Evolutionary conservation across 805 yeast species (phyloP).

Genomic region (Sugiyamaella chiloensis): DNA sequence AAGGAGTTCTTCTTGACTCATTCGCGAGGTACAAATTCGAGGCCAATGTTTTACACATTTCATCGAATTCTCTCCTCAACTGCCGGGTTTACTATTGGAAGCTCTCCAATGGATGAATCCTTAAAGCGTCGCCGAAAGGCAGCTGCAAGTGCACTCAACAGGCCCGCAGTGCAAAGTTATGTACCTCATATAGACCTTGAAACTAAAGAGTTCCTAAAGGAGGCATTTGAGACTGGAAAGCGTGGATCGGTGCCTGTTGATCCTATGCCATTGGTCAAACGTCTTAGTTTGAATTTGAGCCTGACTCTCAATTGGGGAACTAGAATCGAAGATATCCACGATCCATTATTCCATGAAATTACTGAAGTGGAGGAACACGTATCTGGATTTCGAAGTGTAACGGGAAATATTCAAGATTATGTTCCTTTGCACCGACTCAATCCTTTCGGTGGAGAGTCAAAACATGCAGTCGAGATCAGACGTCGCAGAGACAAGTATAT

Average conservation of each 20-base stretch:
- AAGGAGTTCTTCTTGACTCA: slow-evolving; percentile 49
- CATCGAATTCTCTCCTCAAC: slow-evolving; percentile 55
- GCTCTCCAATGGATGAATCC: slow-evolving; percentile 41
- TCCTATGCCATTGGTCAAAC: slow-evolving; percentile 35
- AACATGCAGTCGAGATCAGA: slow-evolving; percentile 30
- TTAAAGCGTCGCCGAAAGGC: slow-evolving; percentile 38
- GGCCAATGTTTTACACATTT: slow-evolving; percentile 66
- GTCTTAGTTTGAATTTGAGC: slow-evolving; percentile 38
- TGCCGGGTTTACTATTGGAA: slow-evolving; percentile 42
- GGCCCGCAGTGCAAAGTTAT: slow-evolving; percentile 37
- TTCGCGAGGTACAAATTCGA: slow-evolving; percentile 54
- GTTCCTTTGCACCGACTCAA: slow-evolving; percentile 35
- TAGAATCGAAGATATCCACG: slow-evolving; percentile 37
- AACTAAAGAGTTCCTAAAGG: slow-evolving; percentile 34
- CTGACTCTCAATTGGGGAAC: slow-evolving; percentile 41
- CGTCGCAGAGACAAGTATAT: slow-evolving; percentile 35
- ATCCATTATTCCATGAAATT: slow-evolving; percentile 31
- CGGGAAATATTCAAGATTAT: slow-evolving; percentile 39
- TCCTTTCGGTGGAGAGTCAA: slow-evolving; percentile 32
- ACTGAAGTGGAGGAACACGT: slow-evolving; percentile 33
- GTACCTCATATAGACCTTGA: slow-evolving; percentile 37
- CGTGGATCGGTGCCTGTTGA: slow-evolving; percentile 24
- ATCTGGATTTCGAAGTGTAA: slow-evolving; percentile 36
- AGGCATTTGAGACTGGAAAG: slow-evolving; percentile 25
- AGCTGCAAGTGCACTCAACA: slow-evolving; percentile 39